These are phyloP conservation scores for Bolboschoenoplectus hybrid DNA, from an alignment of 202 grass and related monocot species.

Conservation along the genomic window DNA sequence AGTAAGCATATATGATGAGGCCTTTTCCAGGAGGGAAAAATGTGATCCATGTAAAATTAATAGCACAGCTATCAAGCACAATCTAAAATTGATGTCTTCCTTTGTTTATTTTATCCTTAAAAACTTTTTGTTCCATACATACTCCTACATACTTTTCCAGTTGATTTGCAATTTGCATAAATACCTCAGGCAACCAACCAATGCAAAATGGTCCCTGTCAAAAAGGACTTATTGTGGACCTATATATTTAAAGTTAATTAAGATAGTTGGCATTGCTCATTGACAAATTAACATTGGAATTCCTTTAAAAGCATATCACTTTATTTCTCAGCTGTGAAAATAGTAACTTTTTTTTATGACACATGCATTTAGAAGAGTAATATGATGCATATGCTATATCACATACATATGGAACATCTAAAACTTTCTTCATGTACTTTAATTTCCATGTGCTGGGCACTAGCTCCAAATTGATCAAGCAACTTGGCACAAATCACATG, in stretches of 20 bases:
- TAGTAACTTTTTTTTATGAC: not conserved
- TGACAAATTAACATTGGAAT: not conserved
- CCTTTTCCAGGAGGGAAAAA: not conserved
- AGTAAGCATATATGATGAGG: not conserved
- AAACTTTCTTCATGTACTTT: not conserved
- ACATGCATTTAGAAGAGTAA: not conserved
- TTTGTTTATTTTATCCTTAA: slow-evolving; percentile 8
- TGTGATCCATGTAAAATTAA: not conserved
- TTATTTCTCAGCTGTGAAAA: slow-evolving; percentile 6
- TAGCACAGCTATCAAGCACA: not conserved
- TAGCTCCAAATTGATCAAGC: not conserved
- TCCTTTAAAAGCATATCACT: not conserved
- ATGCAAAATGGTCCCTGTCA: not conserved
- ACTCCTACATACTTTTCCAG: not conserved
- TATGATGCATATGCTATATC: not conserved
- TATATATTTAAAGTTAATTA: not conserved
- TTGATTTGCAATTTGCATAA: slow-evolving; percentile 20
- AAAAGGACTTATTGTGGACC: not conserved
- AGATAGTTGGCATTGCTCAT: not conserved
- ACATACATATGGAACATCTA: not conserved
- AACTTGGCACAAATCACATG: slow-evolving; percentile 9
- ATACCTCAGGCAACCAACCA: not conserved
- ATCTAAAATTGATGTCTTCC: not conserved
- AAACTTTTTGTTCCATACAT: slow-evolving; percentile 26
- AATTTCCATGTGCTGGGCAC: not conserved